A percentile compares a stretch with the other conserved stretches of the same genome.
Evolutionary conservation across 192 early-diverging fungal species (phyloP).

Genomic region (Chytriomyces sp.): DNA sequence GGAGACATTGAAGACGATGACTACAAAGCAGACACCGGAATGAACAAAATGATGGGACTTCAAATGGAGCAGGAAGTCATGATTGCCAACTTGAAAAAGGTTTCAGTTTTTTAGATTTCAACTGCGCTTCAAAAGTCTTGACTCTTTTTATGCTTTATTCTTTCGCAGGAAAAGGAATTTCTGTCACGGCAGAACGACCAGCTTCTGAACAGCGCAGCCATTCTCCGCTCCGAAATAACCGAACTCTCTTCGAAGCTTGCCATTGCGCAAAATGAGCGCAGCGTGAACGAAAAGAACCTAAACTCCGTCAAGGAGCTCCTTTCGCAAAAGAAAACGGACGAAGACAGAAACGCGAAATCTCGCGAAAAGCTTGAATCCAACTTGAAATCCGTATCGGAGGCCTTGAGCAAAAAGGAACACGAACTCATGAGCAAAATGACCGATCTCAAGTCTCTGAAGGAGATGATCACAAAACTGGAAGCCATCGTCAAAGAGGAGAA

Average conservation of each 20-base stretch:
- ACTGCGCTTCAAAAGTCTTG: not conserved
- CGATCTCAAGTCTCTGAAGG: constrained; percentile 45
- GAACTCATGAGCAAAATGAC: constrained; percentile 43
- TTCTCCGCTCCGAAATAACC: constrained; percentile 40
- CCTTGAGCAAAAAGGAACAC: constrained; percentile 43
- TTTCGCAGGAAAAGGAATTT: constrained; percentile 41
- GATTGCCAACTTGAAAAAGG: constrained; percentile 45
- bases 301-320: constrained; percentile 58
- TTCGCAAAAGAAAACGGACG: constrained; percentile 57
- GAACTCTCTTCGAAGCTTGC: constrained; percentile 40
- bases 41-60: constrained; percentile 46
- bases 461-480: constrained; percentile 44
- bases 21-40: not conserved
- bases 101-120: not conserved
- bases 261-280: constrained; percentile 38
- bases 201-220: constrained; percentile 25
- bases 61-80: constrained; percentile 55
- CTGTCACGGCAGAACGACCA: constrained; percentile 41
- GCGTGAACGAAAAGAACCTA: constrained; percentile 48
- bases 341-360: constrained; percentile 51
- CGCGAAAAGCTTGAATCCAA: constrained; percentile 56
- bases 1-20: constrained; percentile 31
- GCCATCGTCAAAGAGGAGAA: constrained; percentile 51
- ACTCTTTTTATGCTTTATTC: not conserved
- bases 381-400: constrained; percentile 41